A percentile compares a stretch with the other conserved stretches of the same genome.
Evolutionary conservation across 2,329 filamentous ascomycete species (phyloP).

Genomic region (Claviceps sp.): DNA sequence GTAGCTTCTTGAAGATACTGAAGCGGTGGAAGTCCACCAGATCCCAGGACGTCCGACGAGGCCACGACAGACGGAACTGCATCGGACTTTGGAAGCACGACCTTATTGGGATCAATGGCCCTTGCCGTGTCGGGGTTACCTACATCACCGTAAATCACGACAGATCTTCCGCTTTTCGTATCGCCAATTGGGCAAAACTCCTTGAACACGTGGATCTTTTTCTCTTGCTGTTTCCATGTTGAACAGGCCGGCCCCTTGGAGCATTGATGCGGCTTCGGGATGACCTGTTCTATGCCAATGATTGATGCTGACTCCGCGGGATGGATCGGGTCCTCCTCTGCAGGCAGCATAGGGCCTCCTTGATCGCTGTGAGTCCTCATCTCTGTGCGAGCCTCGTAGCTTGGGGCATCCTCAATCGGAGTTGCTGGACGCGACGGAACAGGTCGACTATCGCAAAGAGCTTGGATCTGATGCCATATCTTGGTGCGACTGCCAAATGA

Average conservation of each 20-base stretch:
- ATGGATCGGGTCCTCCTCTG: constrained; percentile 54
- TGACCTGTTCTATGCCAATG: constrained; percentile 78
- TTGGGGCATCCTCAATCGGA: constrained; percentile 47
- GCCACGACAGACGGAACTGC: constrained; percentile 72
- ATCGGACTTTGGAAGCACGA: constrained; percentile 57
- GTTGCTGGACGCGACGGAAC: constrained; percentile 41
- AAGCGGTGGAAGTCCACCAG: constrained; percentile 47
- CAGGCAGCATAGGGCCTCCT: constrained; percentile 19
- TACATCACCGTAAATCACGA: constrained; percentile 66
- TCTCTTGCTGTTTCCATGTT: constrained; percentile 71
- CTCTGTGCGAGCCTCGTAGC: constrained; percentile 35
- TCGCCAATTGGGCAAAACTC: constrained; percentile 58
- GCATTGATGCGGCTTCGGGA: constrained; percentile 75
- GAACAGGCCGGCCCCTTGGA: constrained; percentile 75
- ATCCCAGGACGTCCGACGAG: constrained; percentile 80
- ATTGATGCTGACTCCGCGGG: constrained; percentile 80
- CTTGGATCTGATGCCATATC: constrained; percentile 68
- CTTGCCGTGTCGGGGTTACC: constrained; percentile 58
- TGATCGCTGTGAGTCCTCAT: constrained; percentile 24
- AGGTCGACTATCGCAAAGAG: constrained; percentile 44
- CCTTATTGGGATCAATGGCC: constrained; percentile 41
- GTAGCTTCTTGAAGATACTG: constrained; percentile 60
- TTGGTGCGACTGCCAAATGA: constrained; percentile 72
- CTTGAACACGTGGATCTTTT: constrained; percentile 60
- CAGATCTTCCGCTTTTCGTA: constrained; percentile 43